These are phyloP conservation scores for Beauveria varroae DNA, from an alignment of 2,329 filamentous ascomycete species.

Conservation along the genomic window DNA sequence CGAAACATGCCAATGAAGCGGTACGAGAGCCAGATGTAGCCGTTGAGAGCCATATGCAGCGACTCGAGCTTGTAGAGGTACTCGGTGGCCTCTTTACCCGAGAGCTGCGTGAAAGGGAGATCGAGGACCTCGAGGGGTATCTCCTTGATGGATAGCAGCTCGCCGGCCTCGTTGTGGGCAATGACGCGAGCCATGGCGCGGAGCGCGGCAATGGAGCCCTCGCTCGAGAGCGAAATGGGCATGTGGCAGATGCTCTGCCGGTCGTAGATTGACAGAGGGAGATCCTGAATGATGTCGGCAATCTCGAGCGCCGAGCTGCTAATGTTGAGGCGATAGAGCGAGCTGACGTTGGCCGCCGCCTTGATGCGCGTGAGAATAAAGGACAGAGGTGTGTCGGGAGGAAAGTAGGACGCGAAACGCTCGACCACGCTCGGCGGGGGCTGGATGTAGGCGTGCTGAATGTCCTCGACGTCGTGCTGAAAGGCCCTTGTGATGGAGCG, in stretches of 20 bases:
- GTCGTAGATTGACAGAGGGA: slow-evolving; percentile 63
- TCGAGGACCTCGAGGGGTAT: slow-evolving; percentile 72
- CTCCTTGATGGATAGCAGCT: slow-evolving; percentile 62
- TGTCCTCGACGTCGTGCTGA: slow-evolving; percentile 51
- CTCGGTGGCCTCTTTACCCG: slow-evolving; percentile 29
- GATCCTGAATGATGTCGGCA: slow-evolving; percentile 67
- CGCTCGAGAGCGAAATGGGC: slow-evolving; percentile 53
- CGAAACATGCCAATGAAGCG: slow-evolving; percentile 75
- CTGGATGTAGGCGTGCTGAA: slow-evolving; percentile 64
- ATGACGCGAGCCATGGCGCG: slow-evolving; percentile 62
- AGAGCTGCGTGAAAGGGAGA: slow-evolving; percentile 37
- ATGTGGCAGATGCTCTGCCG: slow-evolving; percentile 68
- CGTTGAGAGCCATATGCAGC: slow-evolving; percentile 73
- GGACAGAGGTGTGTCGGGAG: slow-evolving; percentile 69
- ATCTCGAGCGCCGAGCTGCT: slow-evolving; percentile 52
- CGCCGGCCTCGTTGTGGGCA: slow-evolving; percentile 56
- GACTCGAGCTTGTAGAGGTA: slow-evolving; percentile 66
- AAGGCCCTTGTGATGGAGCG: slow-evolving; percentile 56
- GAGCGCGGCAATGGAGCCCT: slow-evolving; percentile 41
- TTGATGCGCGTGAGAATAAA: slow-evolving; percentile 73
- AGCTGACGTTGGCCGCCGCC: slow-evolving; percentile 56
- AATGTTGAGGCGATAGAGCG: slow-evolving; percentile 60
- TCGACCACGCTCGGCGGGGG: slow-evolving; percentile 66
- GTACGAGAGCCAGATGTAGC: slow-evolving; percentile 92
- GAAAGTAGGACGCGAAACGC: slow-evolving; percentile 74